Conservation (phyloP, 2,329 filamentous ascomycete genomes). For the Fusarium pseudograminearum region DNA sequence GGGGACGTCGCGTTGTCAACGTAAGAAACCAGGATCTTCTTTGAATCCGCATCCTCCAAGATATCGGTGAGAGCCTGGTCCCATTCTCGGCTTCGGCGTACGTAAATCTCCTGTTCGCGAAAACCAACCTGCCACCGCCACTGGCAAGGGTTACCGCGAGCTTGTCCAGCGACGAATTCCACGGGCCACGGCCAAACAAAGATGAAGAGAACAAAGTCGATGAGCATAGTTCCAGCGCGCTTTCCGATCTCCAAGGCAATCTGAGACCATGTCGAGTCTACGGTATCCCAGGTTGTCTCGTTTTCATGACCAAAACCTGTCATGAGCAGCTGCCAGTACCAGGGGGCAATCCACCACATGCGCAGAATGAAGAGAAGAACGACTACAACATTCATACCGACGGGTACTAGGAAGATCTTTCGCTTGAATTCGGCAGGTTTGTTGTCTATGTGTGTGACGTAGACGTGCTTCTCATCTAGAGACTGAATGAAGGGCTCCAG, state of each 20-base stretch:
- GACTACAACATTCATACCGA: constrained; percentile 79
- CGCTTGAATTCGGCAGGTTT: constrained; percentile 78
- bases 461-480: constrained; percentile 77
- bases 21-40: constrained; percentile 69
- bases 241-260: constrained; percentile 68
- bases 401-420: constrained; percentile 84
- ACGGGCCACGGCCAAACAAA: constrained; percentile 80
- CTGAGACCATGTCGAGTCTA: constrained; percentile 66
- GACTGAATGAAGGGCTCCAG: constrained; percentile 74
- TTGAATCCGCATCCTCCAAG: constrained; percentile 63
- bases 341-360: constrained; percentile 74
- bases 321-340: constrained; percentile 76
- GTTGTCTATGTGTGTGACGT: constrained; percentile 85
- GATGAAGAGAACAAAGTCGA: constrained; percentile 78
- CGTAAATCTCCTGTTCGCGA: constrained; percentile 81
- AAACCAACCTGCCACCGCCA: constrained; percentile 86
- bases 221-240: constrained; percentile 73
- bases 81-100: constrained; percentile 82
- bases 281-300: constrained; percentile 72
- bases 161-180: constrained; percentile 74
- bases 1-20: constrained; percentile 77
- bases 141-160: constrained; percentile 69
- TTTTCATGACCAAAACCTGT: constrained; percentile 75
- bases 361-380: constrained; percentile 74
- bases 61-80: constrained; percentile 69